phyloP scores from a whole-genome alignment of 257 asterid species.

The Solanum bukasovii region DNA sequence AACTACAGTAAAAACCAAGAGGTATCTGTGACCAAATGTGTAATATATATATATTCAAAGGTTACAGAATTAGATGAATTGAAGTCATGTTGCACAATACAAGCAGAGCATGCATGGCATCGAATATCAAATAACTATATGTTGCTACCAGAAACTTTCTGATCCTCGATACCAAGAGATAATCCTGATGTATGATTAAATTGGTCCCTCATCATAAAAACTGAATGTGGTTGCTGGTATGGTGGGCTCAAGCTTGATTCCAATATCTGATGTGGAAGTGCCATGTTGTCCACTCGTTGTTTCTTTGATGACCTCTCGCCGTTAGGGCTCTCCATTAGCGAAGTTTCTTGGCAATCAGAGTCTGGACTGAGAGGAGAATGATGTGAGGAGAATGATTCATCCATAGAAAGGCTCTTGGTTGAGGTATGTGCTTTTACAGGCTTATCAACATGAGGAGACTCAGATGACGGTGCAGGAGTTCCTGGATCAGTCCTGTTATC shows the following conservation, averaged over 20 bases:
- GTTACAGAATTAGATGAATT: not conserved
- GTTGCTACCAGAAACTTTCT: constrained; percentile 21
- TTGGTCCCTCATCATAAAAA: constrained; percentile 37
- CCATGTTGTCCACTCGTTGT: constrained; percentile 30
- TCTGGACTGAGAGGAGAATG: constrained; percentile 84
- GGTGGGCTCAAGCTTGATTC: constrained; percentile 44
- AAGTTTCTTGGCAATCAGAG: constrained; percentile 38
- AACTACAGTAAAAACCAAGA: not conserved
- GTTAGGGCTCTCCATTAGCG: constrained; percentile 35
- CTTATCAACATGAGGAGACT: constrained; percentile 46
- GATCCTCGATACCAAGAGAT: constrained; percentile 15
- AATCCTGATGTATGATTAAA: constrained; percentile 25
- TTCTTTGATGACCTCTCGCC: constrained; percentile 43
- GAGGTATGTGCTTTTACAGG: constrained; percentile 34
- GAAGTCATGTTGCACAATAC: not conserved
- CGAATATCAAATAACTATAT: constrained; percentile 11
- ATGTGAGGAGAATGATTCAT: constrained; percentile 69
- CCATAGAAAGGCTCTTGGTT: constrained; percentile 53
- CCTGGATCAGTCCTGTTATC: constrained; percentile 57
- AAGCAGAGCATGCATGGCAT: not conserved
- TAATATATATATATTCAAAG: not conserved
- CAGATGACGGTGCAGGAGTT: constrained; percentile 80
- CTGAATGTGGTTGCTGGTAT: constrained; percentile 38
- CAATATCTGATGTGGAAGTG: constrained; percentile 41
- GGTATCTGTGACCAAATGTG: not conserved